Evolutionary conservation across 169 alveolate species (phyloP).

Genomic region (Cardiosporidium cionae): DNA sequence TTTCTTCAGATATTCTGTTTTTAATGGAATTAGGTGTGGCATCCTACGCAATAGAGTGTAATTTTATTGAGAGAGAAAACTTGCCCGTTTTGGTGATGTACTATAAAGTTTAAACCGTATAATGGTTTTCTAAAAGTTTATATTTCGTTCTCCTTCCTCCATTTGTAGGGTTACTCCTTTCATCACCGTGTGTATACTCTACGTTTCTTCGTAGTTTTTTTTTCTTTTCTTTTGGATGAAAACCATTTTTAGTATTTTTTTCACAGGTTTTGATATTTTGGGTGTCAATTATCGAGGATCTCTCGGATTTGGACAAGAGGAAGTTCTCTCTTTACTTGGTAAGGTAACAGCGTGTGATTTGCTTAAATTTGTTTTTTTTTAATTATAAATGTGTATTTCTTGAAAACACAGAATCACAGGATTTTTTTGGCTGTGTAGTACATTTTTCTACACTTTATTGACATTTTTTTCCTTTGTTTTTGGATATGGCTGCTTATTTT

Average conservation of each 20-base stretch:
- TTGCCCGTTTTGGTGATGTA: background rate
- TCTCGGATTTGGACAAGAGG: constrained; percentile 29
- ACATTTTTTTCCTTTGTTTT: too few relatives aligned
- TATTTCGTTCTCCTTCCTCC: background rate
- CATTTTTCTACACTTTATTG: too few relatives aligned
- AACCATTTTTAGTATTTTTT: background rate
- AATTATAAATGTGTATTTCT: too few relatives aligned
- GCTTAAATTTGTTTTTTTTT: too few relatives aligned
- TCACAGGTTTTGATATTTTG: constrained; percentile 15
- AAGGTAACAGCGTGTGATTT: too few relatives aligned
- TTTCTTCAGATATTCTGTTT: background rate
- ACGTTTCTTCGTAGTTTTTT: background rate
- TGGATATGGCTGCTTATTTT: background rate
- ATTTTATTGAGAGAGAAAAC: background rate
- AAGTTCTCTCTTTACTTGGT: constrained; percentile 13
- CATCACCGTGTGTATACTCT: background rate
- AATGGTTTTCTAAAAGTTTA: background rate
- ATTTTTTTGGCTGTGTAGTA: too few relatives aligned
- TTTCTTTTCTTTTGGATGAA: background rate
- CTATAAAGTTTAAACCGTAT: background rate
- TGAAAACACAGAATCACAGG: too few relatives aligned
- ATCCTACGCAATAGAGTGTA: background rate
- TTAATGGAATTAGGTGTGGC: background rate
- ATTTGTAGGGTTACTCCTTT: background rate
- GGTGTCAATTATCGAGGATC: constrained; percentile 29